phyloP scores from a whole-genome alignment of 2,329 filamentous ascomycete genomes.

The Aureobasidium sp. region DNA sequence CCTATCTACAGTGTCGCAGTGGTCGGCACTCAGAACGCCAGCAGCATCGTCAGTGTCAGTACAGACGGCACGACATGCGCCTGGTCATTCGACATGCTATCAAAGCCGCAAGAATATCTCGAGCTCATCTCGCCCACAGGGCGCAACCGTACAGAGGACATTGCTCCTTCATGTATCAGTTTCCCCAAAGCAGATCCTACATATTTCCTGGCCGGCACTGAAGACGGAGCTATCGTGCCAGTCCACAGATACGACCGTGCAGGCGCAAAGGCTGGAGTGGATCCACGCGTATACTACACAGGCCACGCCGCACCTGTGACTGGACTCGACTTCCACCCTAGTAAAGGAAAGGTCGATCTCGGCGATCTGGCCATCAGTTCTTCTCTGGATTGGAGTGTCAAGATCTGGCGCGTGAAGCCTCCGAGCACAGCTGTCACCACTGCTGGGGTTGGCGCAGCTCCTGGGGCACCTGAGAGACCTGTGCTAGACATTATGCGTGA shows the following conservation, averaged over 20 bases:
- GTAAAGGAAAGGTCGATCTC: slow-evolving; percentile 84
- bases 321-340: slow-evolving; percentile 92
- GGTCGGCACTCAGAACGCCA: slow-evolving; percentile 95
- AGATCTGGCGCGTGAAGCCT: slow-evolving; percentile 88
- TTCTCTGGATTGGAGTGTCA: slow-evolving; percentile 93
- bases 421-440: slow-evolving; percentile 36
- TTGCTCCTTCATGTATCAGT: slow-evolving; percentile 87
- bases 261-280: slow-evolving; percentile 91
- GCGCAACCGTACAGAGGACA: slow-evolving; percentile 70
- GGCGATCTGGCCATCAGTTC: slow-evolving; percentile 90
- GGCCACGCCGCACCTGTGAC: slow-evolving; percentile 93
- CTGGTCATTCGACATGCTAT: slow-evolving; percentile 97
- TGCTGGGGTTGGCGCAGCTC: slow-evolving; percentile 12
- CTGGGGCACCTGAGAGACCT: slow-evolving; percentile 54
- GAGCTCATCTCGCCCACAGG: slow-evolving; percentile 76
- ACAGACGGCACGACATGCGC: slow-evolving; percentile 95
- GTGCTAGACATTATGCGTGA: slow-evolving; percentile 87
- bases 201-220: slow-evolving; percentile 93
- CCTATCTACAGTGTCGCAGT: slow-evolving; percentile 94
- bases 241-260: slow-evolving; percentile 97
- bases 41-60: slow-evolving; percentile 95
- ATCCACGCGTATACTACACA: slow-evolving; percentile 77
- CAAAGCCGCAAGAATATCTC: slow-evolving; percentile 89
- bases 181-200: slow-evolving; percentile 95
- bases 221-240: slow-evolving; percentile 93